These are phyloP conservation scores for Colletotrichum sp. DNA, from an alignment of 2,329 filamentous ascomycete genomes.

Conservation along the genomic window DNA sequence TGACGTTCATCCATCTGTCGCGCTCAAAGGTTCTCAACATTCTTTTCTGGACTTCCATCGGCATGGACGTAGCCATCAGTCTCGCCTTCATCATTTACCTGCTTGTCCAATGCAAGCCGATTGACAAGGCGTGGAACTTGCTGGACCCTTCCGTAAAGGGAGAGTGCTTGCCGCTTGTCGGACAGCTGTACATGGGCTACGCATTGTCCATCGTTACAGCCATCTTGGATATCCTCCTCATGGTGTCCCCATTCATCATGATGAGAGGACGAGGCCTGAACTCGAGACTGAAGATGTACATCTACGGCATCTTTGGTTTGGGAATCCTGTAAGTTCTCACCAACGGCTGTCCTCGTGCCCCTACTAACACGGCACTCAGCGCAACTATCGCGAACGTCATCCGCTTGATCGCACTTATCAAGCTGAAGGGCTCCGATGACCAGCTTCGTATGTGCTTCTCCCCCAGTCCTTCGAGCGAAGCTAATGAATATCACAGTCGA, in stretches of 20 bases:
- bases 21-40: not conserved
- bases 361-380: not conserved
- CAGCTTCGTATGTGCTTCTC: not conserved
- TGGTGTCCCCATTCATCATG: conserved; percentile 10
- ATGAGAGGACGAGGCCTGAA: conserved; percentile 1
- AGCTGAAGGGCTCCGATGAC: not conserved
- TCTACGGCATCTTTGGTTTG: conserved; percentile 5
- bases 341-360: accelerated
- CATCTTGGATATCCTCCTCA: not conserved
- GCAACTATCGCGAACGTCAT: conserved; percentile 14
- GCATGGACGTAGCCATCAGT: not conserved
- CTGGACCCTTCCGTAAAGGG: not conserved
- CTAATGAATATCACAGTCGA: not conserved
- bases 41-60: conserved; percentile 10
- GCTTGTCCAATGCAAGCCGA: conserved; percentile 7
- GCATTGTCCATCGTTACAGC: conserved; percentile 10
- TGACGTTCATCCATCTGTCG: conserved; percentile 10
- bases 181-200: conserved; percentile 13
- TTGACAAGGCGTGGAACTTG: conserved; percentile 4
- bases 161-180: not conserved
- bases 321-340: not conserved
- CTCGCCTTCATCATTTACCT: conserved; percentile 6
- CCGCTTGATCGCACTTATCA: not conserved
- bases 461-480: accelerated
- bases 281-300: conserved; percentile 1